phyloP scores from a whole-genome alignment of 225 moss, liverwort and hornwort genomes.

The Physcomitrellopsis africana region DNA sequence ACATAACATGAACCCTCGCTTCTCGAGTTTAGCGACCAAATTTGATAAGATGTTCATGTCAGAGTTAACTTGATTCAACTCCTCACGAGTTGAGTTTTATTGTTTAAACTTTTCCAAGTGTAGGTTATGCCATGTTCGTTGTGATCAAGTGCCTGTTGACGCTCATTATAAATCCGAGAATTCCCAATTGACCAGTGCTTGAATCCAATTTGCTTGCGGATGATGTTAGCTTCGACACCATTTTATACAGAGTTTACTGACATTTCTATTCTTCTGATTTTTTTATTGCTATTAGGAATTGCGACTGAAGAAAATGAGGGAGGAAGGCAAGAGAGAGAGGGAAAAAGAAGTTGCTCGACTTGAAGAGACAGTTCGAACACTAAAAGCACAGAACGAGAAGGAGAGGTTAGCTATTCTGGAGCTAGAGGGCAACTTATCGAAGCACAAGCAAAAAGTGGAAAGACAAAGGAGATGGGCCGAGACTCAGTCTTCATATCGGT shows the following conservation, averaged over 20 bases:
- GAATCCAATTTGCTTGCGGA: background rate
- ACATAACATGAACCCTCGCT: background rate
- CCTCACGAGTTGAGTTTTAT: too few species aligned
- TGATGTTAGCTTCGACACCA: background rate
- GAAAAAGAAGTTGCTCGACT: slow-evolving; percentile 53
- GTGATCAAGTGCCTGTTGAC: too few species aligned
- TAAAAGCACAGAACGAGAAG: slow-evolving; percentile 54
- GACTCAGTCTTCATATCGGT: slow-evolving; percentile 55
- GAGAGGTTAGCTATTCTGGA: slow-evolving; percentile 40
- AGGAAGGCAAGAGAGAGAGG: slow-evolving; percentile 65
- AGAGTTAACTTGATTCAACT: too few species aligned
- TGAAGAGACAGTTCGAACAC: slow-evolving; percentile 49
- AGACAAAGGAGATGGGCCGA: slow-evolving; percentile 62
- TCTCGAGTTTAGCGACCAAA: background rate
- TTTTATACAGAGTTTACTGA: background rate
- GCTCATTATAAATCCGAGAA: too few species aligned
- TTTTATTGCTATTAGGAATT: slow-evolving; percentile 44
- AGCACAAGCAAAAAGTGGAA: slow-evolving; percentile 67
- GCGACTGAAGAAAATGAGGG: slow-evolving; percentile 61
- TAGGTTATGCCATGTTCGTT: too few species aligned
- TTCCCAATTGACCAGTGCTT: background rate
- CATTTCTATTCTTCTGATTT: background rate
- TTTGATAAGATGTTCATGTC: too few species aligned
- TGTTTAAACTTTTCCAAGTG: too few species aligned
- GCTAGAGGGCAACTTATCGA: slow-evolving; percentile 55